These are phyloP conservation scores for Brettanomyces naardenensis DNA, from an alignment of 805 yeast genomes.

Conservation along the genomic window DNA sequence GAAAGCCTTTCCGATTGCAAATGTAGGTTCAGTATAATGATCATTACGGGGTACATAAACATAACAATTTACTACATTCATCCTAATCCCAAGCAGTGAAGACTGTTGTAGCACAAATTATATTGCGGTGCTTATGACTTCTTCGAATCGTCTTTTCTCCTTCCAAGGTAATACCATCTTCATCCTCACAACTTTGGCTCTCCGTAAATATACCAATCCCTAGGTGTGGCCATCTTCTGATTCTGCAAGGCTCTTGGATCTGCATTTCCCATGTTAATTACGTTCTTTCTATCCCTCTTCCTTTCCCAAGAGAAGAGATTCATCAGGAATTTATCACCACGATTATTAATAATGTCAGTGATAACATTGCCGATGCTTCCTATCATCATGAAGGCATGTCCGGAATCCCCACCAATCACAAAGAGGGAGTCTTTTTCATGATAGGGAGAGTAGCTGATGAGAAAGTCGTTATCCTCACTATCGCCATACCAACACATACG, in stretches of 20 bases:
- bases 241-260: slow-evolving; percentile 22
- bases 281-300: slow-evolving; percentile 17
- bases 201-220: too few relatives aligned
- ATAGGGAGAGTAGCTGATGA: slow-evolving; percentile 28
- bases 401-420: slow-evolving; percentile 32
- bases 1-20: too few relatives aligned
- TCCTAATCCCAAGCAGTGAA: too few relatives aligned
- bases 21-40: too few relatives aligned
- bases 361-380: slow-evolving; percentile 27
- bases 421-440: slow-evolving; percentile 21
- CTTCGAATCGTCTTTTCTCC: too few relatives aligned
- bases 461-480: slow-evolving; percentile 26
- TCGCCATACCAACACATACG: slow-evolving; percentile 31
- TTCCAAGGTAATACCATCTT: too few relatives aligned
- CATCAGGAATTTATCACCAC: slow-evolving; percentile 12
- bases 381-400: slow-evolving; percentile 31
- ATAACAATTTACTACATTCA: too few relatives aligned
- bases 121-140: too few relatives aligned
- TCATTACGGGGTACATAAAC: too few relatives aligned
- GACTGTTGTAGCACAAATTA: too few relatives aligned
- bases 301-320: slow-evolving; percentile 18
- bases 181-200: too few relatives aligned
- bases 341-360: slow-evolving; percentile 11
- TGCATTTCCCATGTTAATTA: slow-evolving; percentile 15
- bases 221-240: too few relatives aligned